A percentile compares a stretch with the other conserved stretches of the same genome.
Conservation (phyloP, 305 asterid genomes). For the Striga hermonthica region DNA sequence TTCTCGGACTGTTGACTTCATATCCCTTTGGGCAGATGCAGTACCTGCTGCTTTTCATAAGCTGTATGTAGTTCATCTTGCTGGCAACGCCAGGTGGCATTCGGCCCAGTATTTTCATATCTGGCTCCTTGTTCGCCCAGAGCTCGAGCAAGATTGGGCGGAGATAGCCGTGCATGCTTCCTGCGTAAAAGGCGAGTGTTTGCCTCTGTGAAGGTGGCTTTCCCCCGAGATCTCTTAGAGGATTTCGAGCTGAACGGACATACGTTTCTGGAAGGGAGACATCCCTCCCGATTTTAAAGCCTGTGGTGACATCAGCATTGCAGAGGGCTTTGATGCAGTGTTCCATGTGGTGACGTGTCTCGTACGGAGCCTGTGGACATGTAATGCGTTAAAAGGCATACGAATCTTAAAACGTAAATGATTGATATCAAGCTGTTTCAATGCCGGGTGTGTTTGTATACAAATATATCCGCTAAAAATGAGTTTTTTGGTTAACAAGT, state of each 20-base stretch:
- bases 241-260: conserved; percentile 74
- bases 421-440: conserved; percentile 12
- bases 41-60: conserved; percentile 72
- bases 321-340: conserved; percentile 87
- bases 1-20: conserved; percentile 81
- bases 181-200: conserved; percentile 78
- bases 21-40: conserved; percentile 83
- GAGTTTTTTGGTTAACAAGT: too few species aligned
- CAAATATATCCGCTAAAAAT: too few species aligned
- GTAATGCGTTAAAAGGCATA: conserved; percentile 15
- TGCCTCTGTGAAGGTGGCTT: conserved; percentile 68
- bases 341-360: conserved; percentile 92
- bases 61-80: conserved; percentile 68
- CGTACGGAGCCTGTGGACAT: conserved; percentile 71
- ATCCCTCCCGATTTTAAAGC: conserved; percentile 82
- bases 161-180: conserved; percentile 76
- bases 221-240: conserved; percentile 86
- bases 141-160: conserved; percentile 70
- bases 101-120: conserved; percentile 69
- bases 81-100: conserved; percentile 80
- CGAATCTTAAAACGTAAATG: background rate
- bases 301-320: conserved; percentile 73
- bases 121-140: conserved; percentile 67
- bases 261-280: conserved; percentile 83
- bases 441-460: background rate